Percentiles rank a stretch among this genome's conserved stretches.
Evolutionary conservation across 345 rosid genomes (phyloP).

Genomic region (Citrus australasica): DNA sequence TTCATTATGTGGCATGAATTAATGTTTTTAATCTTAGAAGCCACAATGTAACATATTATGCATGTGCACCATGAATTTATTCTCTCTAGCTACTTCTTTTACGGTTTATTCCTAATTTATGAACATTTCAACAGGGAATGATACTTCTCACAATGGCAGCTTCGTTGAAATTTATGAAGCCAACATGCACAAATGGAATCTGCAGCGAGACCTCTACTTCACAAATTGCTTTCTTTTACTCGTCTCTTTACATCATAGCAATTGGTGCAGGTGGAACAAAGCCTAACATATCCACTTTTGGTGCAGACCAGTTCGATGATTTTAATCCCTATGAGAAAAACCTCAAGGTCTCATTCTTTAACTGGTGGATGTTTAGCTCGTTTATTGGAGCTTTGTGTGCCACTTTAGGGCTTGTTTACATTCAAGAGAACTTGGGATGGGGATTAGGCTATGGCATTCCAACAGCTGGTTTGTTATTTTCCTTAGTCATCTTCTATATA

Average conservation of each 20-base stretch:
- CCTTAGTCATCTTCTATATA: constrained; percentile 62
- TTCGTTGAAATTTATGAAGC: constrained; percentile 58
- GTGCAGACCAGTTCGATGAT: constrained; percentile 95
- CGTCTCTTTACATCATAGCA: constrained; percentile 72
- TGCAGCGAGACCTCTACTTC: constrained; percentile 71
- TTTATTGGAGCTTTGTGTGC: constrained; percentile 77
- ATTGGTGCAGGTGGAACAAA: constrained; percentile 89
- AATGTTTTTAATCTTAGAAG: background rate
- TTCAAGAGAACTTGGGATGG: constrained; percentile 91
- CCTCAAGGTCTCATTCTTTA: constrained; percentile 82
- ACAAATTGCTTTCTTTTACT: constrained; percentile 68
- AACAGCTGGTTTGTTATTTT: constrained; percentile 60
- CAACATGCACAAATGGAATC: constrained; percentile 55
- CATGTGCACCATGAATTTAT: background rate
- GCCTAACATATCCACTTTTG: constrained; percentile 91
- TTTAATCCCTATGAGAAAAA: constrained; percentile 48
- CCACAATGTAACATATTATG: background rate
- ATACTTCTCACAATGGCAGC: constrained; percentile 68
- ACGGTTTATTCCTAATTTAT: background rate
- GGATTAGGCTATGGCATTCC: constrained; percentile 89
- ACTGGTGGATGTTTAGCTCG: constrained; percentile 96
- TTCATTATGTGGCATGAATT: background rate
- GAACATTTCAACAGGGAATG: constrained; percentile 64
- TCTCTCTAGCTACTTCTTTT: background rate
- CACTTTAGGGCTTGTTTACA: constrained; percentile 75